Conservation (phyloP, 2,329 filamentous ascomycete species). For the Ceratocystis huliohia region DNA sequence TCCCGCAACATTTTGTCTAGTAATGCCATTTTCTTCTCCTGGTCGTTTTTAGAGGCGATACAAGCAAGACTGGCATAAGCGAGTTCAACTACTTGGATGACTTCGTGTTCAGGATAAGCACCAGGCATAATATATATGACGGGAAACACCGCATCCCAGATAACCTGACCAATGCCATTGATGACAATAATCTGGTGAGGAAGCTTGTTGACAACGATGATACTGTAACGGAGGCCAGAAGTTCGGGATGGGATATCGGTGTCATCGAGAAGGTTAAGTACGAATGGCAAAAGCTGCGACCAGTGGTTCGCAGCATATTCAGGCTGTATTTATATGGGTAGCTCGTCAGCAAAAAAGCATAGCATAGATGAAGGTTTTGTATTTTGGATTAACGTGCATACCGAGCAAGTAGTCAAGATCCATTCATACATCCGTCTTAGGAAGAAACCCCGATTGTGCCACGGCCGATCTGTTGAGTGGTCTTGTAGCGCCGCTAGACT, state of each 20-base stretch:
- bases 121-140: slow-evolving; percentile 64
- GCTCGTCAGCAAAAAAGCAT: neutral
- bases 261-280: slow-evolving; percentile 59
- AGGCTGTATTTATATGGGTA: slow-evolving; percentile 26
- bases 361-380: neutral
- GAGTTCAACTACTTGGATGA: slow-evolving; percentile 47
- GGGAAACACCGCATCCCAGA: slow-evolving; percentile 57
- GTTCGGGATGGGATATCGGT: slow-evolving; percentile 39
- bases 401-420: slow-evolving; percentile 20
- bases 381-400: neutral
- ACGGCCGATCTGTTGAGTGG: slow-evolving; percentile 16
- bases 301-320: slow-evolving; percentile 43
- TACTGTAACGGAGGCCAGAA: slow-evolving; percentile 43
- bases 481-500: slow-evolving; percentile 11
- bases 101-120: slow-evolving; percentile 62
- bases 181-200: slow-evolving; percentile 40
- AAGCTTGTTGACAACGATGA: slow-evolving; percentile 42
- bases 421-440: slow-evolving; percentile 13
- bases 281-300: slow-evolving; percentile 55
- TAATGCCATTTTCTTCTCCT: slow-evolving; percentile 29
- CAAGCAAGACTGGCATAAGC: slow-evolving; percentile 54
- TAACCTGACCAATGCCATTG: slow-evolving; percentile 54
- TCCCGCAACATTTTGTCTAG: slow-evolving; percentile 44
- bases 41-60: slow-evolving; percentile 24
- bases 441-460: slow-evolving; percentile 14